phyloP scores from a whole-genome alignment of 257 asterid genomes.

The Handroanthus guayacan region DNA sequence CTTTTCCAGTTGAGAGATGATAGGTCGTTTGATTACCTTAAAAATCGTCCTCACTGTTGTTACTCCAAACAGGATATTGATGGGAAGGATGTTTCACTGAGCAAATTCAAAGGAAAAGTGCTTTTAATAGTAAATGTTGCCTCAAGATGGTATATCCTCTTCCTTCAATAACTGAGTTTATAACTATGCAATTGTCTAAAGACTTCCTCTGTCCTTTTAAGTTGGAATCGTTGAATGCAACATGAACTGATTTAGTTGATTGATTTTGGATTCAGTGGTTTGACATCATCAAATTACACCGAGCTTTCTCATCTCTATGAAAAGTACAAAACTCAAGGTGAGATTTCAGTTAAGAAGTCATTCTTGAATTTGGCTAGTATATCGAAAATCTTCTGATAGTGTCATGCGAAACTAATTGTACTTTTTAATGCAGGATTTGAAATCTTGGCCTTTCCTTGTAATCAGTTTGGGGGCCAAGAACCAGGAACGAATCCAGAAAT shows the following conservation, averaged over 20 bases:
- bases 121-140: constrained; percentile 95
- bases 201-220: background rate
- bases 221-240: constrained; percentile 12
- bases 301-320: constrained; percentile 85
- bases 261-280: constrained; percentile 70
- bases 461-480: constrained; percentile 97
- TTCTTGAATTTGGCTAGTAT: background rate
- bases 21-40: background rate
- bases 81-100: constrained; percentile 74
- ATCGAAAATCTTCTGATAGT: background rate
- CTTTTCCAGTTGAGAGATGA: background rate
- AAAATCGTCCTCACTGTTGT: background rate
- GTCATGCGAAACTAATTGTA: constrained; percentile 7
- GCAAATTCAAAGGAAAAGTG: constrained; percentile 78
- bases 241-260: constrained; percentile 40
- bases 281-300: constrained; percentile 84
- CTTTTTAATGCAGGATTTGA: constrained; percentile 71
- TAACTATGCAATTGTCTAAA: background rate
- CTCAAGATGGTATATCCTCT: constrained; percentile 74
- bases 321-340: constrained; percentile 90
- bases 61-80: constrained; percentile 76
- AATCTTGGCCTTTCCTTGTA: constrained; percentile 93
- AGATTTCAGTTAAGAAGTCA: constrained; percentile 31
- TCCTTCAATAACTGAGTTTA: constrained; percentile 1
- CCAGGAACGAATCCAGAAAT: constrained; percentile 90